Base-by-base conservation (phyloP, 2,329 filamentous ascomycete genomes). In the Paraconiothyrium brasiliense region DNA sequence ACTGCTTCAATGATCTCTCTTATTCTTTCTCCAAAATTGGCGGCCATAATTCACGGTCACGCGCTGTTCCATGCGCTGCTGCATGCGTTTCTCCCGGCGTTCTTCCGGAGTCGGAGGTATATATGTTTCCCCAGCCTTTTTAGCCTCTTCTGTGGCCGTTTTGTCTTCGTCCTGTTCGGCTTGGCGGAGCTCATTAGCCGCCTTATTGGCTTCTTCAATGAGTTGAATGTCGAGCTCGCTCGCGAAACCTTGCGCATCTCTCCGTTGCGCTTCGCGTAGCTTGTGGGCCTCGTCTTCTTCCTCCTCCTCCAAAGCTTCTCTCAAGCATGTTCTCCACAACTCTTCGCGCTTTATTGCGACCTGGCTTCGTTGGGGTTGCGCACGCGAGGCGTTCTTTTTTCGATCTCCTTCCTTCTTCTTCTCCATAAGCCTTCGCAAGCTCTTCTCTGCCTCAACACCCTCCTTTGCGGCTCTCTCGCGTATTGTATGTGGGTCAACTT, bases 381-480 rank as follows among this genome's bases (percentile, higher is more conserved):
- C 54, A 59, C 68, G 54, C 69, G 70, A 62, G 84, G 81, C 74
- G 83, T 82, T 70, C 62, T 75, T 77, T 57, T 79, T 73, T 56
- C 74, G 71, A 43, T 78, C 69, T 30, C 85, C 84, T 4, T 84
- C 82, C 71, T 83, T 82, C 44, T 78, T 77, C 35, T 80, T 81
- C 1, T 79, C 79, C 64, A 84, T 83, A 30, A 91, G 79, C 69
- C 87, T 89, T 52, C 88, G 81, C 64, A 91, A 75, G 22, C 88
- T 88, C 69, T 89, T 86, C 73, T 90, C 89, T 8, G 88, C 89
- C 62, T 88, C 76, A 49, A 89, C 84, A 14, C 88, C 88, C 71
- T 91, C 89, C 69, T 89, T 84, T 3, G 87, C 89, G 4, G 88
- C 88, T 60, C 84, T 83, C 71, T 90, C 89, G 41, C 87, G 79